Percentiles rank a stretch among this genome's conserved stretches.
Evolutionary conservation across 495 filamentous ascomycete genomes (phyloP).

Genomic region (Lasiosphaeris hirsuta): DNA sequence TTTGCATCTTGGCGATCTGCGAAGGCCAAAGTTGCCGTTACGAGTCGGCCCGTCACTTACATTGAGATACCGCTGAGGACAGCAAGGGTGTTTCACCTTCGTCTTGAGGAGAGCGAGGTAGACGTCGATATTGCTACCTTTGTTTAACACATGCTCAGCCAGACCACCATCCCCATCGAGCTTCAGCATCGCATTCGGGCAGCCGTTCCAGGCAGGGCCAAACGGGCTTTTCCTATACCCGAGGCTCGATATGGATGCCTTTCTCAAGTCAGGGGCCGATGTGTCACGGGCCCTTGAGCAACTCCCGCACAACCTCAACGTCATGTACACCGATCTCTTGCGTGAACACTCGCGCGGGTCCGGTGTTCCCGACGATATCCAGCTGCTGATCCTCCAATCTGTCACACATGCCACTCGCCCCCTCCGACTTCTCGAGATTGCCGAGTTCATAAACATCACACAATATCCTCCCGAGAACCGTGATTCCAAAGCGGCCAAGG

Average conservation of each 20-base stretch:
- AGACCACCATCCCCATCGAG: conserved; percentile 12
- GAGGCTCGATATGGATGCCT: conserved; percentile 44
- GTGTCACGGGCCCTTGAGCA: conserved; percentile 10
- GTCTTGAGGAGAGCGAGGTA: conserved; percentile 38
- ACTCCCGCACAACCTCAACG: conserved; percentile 39
- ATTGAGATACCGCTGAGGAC: conserved; percentile 27
- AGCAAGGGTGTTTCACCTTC: conserved; percentile 23
- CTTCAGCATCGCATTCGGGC: conserved; percentile 14
- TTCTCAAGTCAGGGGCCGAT: conserved; percentile 28
- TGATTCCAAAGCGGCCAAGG: conserved; percentile 24
- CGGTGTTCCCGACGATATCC: conserved; percentile 36
- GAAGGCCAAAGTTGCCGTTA: conserved; percentile 43
- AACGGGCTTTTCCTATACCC: conserved; percentile 46
- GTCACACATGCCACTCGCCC: conserved; percentile 50
- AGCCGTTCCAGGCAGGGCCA: conserved; percentile 24
- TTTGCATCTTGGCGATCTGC: conserved; percentile 38
- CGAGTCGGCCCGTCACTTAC: conserved; percentile 37
- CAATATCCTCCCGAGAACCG: conserved; percentile 1
- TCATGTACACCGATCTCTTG: conserved; percentile 47
- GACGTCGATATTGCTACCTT: conserved; percentile 43
- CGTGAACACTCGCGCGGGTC: conserved; percentile 37
- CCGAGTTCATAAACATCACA: conserved; percentile 34
- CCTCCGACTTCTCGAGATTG: conserved; percentile 49
- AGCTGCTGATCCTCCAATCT: conserved; percentile 44
- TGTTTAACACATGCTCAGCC: conserved; percentile 26